Evolutionary conservation across 495 filamentous ascomycete species (phyloP), one percentile per base, ranked within the genome.

Genomic region (Neurospora sp.): DNA sequence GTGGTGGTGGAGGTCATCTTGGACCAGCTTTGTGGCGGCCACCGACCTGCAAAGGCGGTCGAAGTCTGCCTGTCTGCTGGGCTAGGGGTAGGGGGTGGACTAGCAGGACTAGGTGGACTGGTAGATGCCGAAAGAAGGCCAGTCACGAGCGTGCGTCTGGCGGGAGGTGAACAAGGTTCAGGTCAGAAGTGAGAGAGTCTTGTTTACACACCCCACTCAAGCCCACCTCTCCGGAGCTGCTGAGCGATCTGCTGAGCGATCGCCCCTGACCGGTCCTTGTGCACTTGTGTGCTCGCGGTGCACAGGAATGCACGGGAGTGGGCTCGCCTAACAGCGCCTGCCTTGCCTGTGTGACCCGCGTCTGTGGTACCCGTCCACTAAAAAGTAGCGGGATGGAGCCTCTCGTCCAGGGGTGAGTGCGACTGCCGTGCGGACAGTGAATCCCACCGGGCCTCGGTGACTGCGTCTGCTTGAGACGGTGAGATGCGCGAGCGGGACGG

Each of bases 1-100:
- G 78, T 80, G 38, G 38, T 73, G 70, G 73, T 73, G 74, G 74
- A 74, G 70, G 79, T 75, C 78, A 81, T 81, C 71, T 79, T 77
- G 75, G 73, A 69, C 20, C n/a, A 35, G 61, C 47, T 44, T 69
- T 74, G 69, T 73, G 70, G 74, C 72, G 69, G 69, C 53, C 53
- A 35, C 53, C 53, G 53, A 61, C 53, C 53, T 61, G 53, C 53
- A 61, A 61, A 61, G 69, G 38, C 69, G 20, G 40, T 39, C 20
- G 69, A 42, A n/a, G 20, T 70, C 27, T 39, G 35, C 20, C 45
- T 53, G 10, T 27, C 45, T 53, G 45, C n/a, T 47, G 20, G 44
- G 20, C 39, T 69, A 69, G 68, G 35, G 69, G 39, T 39, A 70
- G 69, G 20, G 22, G 53, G 22, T 35, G 18, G 53, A 61, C 53